phyloP scores from a whole-genome alignment of 108 stramenopile species.

The Halocafeteria seosinensis region DNA sequence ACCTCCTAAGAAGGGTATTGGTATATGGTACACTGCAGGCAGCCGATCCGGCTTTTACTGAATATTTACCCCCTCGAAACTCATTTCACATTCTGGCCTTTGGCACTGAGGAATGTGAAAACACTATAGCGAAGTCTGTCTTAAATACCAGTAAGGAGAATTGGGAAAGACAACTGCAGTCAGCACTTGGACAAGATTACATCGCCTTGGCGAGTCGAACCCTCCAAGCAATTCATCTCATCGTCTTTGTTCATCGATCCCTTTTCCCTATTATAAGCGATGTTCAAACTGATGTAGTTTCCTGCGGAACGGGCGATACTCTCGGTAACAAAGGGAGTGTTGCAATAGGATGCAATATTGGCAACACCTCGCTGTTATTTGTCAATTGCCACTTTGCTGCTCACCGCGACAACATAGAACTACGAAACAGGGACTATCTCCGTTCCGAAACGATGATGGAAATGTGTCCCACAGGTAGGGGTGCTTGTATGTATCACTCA shows the following conservation, averaged over 20 bases:
- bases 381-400: constrained; percentile 14
- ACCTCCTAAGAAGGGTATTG: too few species aligned
- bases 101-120: constrained; percentile 14
- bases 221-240: constrained; percentile 11
- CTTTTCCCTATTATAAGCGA: constrained; percentile 3
- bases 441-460: background rate
- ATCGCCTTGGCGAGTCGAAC: background rate
- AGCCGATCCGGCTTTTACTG: too few species aligned
- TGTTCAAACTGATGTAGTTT: constrained; percentile 4
- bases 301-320: background rate
- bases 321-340: constrained; percentile 22
- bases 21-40: too few species aligned
- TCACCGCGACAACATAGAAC: background rate
- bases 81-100: constrained; percentile 1
- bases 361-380: constrained; percentile 6
- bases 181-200: background rate
- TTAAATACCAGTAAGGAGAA: constrained; percentile 1
- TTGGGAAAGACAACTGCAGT: constrained; percentile 8
- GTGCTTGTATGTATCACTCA: background rate
- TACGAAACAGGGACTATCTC: background rate
- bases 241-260: constrained; percentile 5
- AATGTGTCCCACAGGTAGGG: background rate
- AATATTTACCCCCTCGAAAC: too few species aligned
- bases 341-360: constrained; percentile 1
- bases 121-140: constrained; percentile 1